Evolutionary conservation across 345 rosid species (phyloP).

Genomic region (Pseudoturritis turrita): DNA sequence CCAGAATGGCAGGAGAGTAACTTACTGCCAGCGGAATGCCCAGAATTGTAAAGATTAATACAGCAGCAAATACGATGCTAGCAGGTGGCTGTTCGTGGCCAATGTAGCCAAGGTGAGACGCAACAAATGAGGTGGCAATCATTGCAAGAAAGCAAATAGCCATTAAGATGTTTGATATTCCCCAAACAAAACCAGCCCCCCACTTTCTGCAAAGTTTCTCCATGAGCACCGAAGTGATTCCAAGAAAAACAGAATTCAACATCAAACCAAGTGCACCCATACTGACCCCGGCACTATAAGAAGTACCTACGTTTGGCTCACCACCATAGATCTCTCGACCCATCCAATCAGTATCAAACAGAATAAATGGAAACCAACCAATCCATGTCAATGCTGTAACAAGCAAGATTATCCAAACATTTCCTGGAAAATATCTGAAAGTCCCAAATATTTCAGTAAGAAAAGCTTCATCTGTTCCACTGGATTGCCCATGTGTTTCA

Average conservation of each 20-base stretch:
- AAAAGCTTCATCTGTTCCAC: conserved; percentile 70
- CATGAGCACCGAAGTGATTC: conserved; percentile 88
- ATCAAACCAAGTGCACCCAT: conserved; percentile 88
- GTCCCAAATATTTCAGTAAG: conserved; percentile 87
- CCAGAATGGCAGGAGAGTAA: conserved; percentile 10
- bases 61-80: conserved; percentile 66
- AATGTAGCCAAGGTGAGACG: conserved; percentile 48
- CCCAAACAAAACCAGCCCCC: conserved; percentile 98
- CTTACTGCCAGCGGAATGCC: conserved; percentile 95
- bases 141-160: conserved; percentile 80
- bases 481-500: conserved; percentile 45
- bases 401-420: conserved; percentile 61
- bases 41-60: conserved; percentile 61
- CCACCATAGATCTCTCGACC: conserved; percentile 94
- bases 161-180: conserved; percentile 77
- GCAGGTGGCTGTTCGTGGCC: conserved; percentile 63
- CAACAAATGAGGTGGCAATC: conserved; percentile 60
- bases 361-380: conserved; percentile 91
- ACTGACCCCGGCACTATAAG: conserved; percentile 74
- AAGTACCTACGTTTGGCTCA: conserved; percentile 62
- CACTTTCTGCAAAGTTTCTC: conserved; percentile 91
- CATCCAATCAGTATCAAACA: conserved; percentile 98
- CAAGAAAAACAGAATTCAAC: conserved; percentile 88
- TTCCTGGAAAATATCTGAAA: conserved; percentile 62
- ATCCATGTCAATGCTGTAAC: conserved; percentile 88